These are phyloP conservation scores for Carex myosuroides DNA, from an alignment of 176 grass and related monocot species.

Conservation along the genomic window DNA sequence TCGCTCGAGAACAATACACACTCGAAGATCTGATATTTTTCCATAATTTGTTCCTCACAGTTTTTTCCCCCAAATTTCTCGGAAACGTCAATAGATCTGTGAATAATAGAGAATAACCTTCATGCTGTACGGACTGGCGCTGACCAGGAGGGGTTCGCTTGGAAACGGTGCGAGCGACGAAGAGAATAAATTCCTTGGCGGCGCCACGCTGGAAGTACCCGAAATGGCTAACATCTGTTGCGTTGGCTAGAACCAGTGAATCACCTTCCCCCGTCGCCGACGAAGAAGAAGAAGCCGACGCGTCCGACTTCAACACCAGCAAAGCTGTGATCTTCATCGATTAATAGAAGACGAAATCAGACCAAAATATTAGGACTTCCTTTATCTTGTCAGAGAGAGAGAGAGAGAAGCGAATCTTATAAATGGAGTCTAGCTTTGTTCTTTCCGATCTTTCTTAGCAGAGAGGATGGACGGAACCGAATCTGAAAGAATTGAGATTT, in stretches of 20 bases:
- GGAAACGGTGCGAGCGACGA: conserved; percentile 76
- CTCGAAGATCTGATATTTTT: not conserved
- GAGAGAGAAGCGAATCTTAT: not conserved
- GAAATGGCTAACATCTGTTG: conserved; percentile 86
- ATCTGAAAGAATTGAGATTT: conserved; percentile 1
- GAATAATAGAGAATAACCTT: conserved; percentile 38
- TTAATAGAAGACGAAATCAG: not conserved
- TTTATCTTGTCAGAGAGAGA: not conserved
- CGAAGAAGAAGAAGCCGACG: conserved; percentile 34
- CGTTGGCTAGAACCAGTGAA: conserved; percentile 71
- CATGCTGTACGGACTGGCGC: conserved; percentile 85
- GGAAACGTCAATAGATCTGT: not conserved
- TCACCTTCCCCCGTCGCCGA: conserved; percentile 31
- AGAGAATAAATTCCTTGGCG: conserved; percentile 78
- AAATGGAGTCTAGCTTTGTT: not conserved
- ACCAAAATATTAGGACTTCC: not conserved
- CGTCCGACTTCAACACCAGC: conserved; percentile 57
- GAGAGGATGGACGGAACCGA: not conserved
- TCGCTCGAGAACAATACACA: not conserved
- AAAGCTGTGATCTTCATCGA: conserved; percentile 86
- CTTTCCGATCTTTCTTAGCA: not conserved
- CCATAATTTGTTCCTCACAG: not conserved
- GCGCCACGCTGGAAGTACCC: conserved; percentile 71
- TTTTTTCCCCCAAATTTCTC: not conserved
- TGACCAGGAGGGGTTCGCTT: conserved; percentile 61